Conservation (phyloP, 306 rosid genomes). For the Ochetophila trinervis region DNA sequence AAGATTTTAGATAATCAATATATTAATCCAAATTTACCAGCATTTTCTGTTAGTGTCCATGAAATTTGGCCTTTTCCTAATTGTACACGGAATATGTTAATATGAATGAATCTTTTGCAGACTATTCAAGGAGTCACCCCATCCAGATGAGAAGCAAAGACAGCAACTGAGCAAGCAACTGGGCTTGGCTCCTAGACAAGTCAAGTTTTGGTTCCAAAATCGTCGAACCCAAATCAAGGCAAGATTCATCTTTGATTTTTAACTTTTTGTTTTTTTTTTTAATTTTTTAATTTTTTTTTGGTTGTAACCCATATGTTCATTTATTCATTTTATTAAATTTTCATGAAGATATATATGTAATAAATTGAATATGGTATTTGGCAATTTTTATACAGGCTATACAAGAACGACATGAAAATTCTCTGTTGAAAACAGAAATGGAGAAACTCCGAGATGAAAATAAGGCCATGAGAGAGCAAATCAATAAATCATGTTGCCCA, state of each 20-base stretch:
- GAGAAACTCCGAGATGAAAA: conserved; percentile 81
- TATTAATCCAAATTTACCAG: background rate
- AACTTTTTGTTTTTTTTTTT: too few species aligned
- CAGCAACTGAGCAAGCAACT: conserved; percentile 88
- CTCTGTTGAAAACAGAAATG: conserved; percentile 78
- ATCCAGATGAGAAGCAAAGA: conserved; percentile 97
- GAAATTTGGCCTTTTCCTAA: background rate
- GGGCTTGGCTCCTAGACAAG: conserved; percentile 94
- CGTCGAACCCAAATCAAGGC: conserved; percentile 99
- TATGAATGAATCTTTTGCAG: conserved; percentile 35
- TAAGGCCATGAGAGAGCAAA: conserved; percentile 59
- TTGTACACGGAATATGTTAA: background rate
- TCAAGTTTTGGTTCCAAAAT: conserved; percentile 99
- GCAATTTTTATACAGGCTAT: conserved; percentile 51
- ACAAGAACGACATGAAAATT: conserved; percentile 95
- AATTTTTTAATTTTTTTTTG: background rate
- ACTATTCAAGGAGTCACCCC: conserved; percentile 94
- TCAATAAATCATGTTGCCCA: conserved; percentile 77
- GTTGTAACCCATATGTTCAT: background rate
- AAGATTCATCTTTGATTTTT: background rate
- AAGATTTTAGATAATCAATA: too few species aligned
- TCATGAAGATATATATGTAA: too few species aligned
- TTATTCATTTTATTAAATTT: too few species aligned
- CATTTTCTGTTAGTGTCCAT: background rate
- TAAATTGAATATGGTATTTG: background rate